A percentile compares a stretch with the other conserved stretches of the same genome.
phyloP scores from a whole-genome alignment of 2,329 filamentous ascomycete species.

The Metarhizium anisopliae region DNA sequence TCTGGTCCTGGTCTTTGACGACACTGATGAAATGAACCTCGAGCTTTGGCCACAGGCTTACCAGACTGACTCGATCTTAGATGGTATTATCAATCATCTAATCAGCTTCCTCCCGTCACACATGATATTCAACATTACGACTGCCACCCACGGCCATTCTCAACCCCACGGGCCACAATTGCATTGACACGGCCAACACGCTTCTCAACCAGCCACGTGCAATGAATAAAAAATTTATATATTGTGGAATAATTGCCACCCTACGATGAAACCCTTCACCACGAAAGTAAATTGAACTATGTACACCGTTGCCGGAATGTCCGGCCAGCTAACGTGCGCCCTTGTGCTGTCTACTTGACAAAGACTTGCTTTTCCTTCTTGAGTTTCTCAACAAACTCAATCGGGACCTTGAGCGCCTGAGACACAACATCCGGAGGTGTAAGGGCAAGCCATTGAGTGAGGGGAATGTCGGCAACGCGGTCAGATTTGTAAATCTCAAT shows the following conservation, averaged over 20 bases:
- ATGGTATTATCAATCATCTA: not conserved
- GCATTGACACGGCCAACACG: not conserved
- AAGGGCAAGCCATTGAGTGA: constrained; percentile 61
- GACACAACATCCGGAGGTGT: constrained; percentile 56
- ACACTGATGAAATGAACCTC: too few relatives aligned
- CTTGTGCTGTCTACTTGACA: constrained; percentile 7
- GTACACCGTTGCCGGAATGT: not conserved
- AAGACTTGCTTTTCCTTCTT: constrained; percentile 58
- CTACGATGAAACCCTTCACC: not conserved
- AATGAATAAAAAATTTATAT: not conserved
- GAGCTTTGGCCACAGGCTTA: not conserved
- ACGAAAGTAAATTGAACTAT: not conserved
- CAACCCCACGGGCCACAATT: too few relatives aligned
- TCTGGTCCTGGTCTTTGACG: too few relatives aligned
- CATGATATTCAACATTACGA: too few relatives aligned
- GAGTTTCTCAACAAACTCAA: constrained; percentile 45
- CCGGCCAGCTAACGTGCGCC: not conserved
- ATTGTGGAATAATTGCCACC: not conserved
- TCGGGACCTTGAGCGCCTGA: constrained; percentile 47
- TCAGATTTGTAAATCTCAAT: constrained; percentile 64
- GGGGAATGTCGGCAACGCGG: constrained; percentile 54
- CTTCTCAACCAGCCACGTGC: not conserved
- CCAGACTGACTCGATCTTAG: not conserved
- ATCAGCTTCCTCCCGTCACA: too few relatives aligned
- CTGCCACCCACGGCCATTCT: too few relatives aligned